Evolutionary conservation across 2,329 filamentous ascomycete species (phyloP).

Genomic region (Domatiomyces catenatus): DNA sequence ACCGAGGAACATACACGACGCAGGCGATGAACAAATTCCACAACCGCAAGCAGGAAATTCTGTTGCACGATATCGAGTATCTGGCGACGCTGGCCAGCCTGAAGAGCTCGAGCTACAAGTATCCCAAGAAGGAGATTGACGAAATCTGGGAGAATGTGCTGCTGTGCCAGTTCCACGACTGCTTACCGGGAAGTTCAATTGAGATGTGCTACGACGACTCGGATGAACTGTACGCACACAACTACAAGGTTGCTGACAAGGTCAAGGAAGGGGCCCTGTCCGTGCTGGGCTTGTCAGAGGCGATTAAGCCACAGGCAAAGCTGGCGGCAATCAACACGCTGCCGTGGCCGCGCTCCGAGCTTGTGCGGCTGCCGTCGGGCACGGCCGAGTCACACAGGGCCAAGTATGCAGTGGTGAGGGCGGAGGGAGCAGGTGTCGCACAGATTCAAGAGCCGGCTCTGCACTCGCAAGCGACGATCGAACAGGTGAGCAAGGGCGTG

Average conservation of each 20-base stretch:
- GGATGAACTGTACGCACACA: conserved; percentile 68
- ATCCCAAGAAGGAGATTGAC: conserved; percentile 87
- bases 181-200: conserved; percentile 83
- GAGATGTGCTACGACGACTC: conserved; percentile 98
- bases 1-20: conserved; percentile 92
- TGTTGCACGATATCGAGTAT: conserved; percentile 77
- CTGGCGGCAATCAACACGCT: conserved; percentile 66
- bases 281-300: conserved; percentile 46
- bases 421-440: conserved; percentile 30
- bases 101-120: conserved; percentile 58
- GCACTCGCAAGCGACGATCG: conserved; percentile 29
- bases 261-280: conserved; percentile 55
- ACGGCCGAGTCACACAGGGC: conserved; percentile 13
- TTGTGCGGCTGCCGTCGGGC: conserved; percentile 46
- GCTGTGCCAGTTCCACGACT: conserved; percentile 95
- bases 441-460: conserved; percentile 18
- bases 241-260: conserved; percentile 62
- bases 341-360: conserved; percentile 65
- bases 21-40: conserved; percentile 95
- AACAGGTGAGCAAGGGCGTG: conserved; percentile 40
- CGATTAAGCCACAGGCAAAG: conserved; percentile 26
- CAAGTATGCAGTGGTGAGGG: conserved; percentile 31
- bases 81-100: conserved; percentile 75
- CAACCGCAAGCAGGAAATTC: conserved; percentile 70
- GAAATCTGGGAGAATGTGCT: conserved; percentile 88